Evolutionary conservation across 2,329 filamentous ascomycete species (phyloP).

Genomic region (Cordyceps javanica): DNA sequence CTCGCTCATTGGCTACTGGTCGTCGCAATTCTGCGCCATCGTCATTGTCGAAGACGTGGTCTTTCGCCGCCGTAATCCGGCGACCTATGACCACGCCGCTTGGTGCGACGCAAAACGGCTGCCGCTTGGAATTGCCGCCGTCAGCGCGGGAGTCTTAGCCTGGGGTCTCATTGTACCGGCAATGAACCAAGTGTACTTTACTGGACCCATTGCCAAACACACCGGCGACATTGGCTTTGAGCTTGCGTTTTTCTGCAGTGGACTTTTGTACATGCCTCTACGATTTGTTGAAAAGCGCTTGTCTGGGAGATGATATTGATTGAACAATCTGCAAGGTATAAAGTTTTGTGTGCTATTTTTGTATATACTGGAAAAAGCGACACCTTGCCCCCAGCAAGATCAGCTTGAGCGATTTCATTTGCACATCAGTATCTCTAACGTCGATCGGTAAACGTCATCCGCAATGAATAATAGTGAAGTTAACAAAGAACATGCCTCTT

Average conservation of each 20-base stretch:
- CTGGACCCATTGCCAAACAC: conserved; percentile 50
- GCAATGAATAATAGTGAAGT: neutral
- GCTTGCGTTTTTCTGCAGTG: conserved; percentile 49
- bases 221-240: conserved; percentile 64
- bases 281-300: conserved; percentile 38
- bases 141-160: conserved; percentile 39
- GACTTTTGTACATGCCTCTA: conserved; percentile 41
- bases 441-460: no score
- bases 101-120: conserved; percentile 42
- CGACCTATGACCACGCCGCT: conserved; percentile 38
- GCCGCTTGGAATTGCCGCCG: conserved; percentile 41
- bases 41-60: conserved; percentile 42
- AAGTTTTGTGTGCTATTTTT: neutral
- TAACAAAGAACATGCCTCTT: no score
- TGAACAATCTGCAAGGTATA: neutral
- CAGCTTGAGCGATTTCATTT: neutral
- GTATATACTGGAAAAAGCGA: neutral
- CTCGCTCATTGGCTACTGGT: conserved; percentile 53
- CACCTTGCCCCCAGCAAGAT: no score
- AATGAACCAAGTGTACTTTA: conserved; percentile 57
- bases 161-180: conserved; percentile 50
- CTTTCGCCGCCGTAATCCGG: conserved; percentile 39
- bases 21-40: conserved; percentile 47
- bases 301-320: conserved; percentile 19
- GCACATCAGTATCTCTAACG: neutral